These are phyloP conservation scores for sunflower (Helianthus annuus) DNA, from an alignment of 129 eudicot genomes.

Conservation along the genomic window HanXRQr2.0-SUNRISE NC_035449.2:177833221-177833720, in stretches of 20 bases:
- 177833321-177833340: slow-evolving; percentile 20
- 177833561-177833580: slow-evolving; percentile 27
- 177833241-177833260: slow-evolving; percentile 21
- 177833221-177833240: slow-evolving; percentile 20
- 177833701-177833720: slow-evolving; percentile 26
- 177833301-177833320: slow-evolving; percentile 27
- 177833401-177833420: slow-evolving; percentile 23
- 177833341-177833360: slow-evolving; percentile 22
- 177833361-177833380: slow-evolving; percentile 27
- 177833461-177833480: background rate
- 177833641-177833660: slow-evolving; percentile 17
- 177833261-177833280: slow-evolving; percentile 25
- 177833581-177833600: slow-evolving; percentile 7
- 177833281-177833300: slow-evolving; percentile 29
- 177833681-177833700: slow-evolving; percentile 14
- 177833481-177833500: slow-evolving; percentile 15
- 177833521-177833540: slow-evolving; percentile 21
- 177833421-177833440: slow-evolving; percentile 29
- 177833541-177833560: slow-evolving; percentile 28
- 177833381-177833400: slow-evolving; percentile 9
- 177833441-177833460: background rate
- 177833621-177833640: slow-evolving; percentile 23
- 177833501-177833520: background rate
- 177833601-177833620: slow-evolving; percentile 20
- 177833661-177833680: slow-evolving; percentile 32